Conservation (phyloP, 352 stramenopile species). For the Phytophthora litchii region DNA sequence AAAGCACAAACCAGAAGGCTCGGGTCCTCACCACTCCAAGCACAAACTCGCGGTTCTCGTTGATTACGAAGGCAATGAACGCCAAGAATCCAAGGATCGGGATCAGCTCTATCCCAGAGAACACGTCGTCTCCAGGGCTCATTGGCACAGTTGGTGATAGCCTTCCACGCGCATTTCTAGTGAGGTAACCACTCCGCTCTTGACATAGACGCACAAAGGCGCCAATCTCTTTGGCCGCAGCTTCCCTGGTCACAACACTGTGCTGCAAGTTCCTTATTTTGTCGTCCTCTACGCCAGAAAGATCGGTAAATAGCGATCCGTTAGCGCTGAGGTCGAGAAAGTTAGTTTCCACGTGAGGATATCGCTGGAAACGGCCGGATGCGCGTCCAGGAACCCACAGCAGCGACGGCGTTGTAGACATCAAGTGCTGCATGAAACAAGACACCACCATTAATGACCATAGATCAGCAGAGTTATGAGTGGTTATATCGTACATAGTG, state of each 20-base stretch:
- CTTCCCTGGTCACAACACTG: constrained; percentile 19
- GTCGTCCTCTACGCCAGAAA: neutral
- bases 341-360: constrained; percentile 57
- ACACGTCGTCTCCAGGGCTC: constrained; percentile 13
- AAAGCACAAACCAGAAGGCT: constrained; percentile 63
- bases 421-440: constrained; percentile 44
- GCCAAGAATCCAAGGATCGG: constrained; percentile 40
- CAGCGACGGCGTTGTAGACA: constrained; percentile 52
- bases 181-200: constrained; percentile 33
- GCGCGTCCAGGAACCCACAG: constrained; percentile 58
- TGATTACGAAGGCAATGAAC: constrained; percentile 44
- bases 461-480: neutral
- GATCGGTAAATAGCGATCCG: constrained; percentile 17
- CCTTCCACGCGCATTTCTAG: constrained; percentile 24
- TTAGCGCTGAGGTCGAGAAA: constrained; percentile 53
- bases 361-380: constrained; percentile 58
- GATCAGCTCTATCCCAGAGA: constrained; percentile 43
- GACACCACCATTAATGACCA: neutral
- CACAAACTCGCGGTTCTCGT: constrained; percentile 50
- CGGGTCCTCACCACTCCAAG: constrained; percentile 41
- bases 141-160: constrained; percentile 14
- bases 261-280: neutral
- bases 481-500: constrained; percentile 35
- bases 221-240: constrained; percentile 22
- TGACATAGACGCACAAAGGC: constrained; percentile 45